A percentile compares a stretch with the other conserved stretches of the same genome.
phyloP scores from a whole-genome alignment of 148 eudicot species.

The Camellia japonica region DNA sequence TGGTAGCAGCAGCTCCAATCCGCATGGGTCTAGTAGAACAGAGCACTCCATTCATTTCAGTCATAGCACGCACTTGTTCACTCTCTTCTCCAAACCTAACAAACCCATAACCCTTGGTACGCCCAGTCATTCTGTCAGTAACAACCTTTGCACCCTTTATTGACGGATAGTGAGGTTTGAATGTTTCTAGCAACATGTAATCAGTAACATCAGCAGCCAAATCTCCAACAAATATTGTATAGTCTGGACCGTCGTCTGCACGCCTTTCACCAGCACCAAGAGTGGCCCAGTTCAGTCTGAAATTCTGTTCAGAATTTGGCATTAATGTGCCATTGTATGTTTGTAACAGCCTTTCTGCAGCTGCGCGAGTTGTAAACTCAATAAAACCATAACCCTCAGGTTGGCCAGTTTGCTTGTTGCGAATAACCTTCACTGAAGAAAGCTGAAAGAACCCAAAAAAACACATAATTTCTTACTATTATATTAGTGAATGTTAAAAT shows the following conservation, averaged over 20 bases:
- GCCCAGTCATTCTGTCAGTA: constrained; percentile 76
- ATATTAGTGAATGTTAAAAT: background rate
- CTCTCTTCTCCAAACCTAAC: constrained; percentile 89
- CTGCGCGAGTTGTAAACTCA: constrained; percentile 73
- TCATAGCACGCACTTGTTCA: constrained; percentile 89
- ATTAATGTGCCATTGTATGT: constrained; percentile 70
- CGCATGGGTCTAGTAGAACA: constrained; percentile 92
- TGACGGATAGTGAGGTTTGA: constrained; percentile 62
- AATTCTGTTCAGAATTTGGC: constrained; percentile 78
- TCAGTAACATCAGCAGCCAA: constrained; percentile 92
- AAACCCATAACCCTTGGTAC: constrained; percentile 96
- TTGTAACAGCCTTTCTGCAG: constrained; percentile 70
- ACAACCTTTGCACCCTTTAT: constrained; percentile 96
- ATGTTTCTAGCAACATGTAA: constrained; percentile 80
- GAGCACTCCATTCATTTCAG: constrained; percentile 84
- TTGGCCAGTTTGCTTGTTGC: constrained; percentile 74
- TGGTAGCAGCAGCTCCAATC: constrained; percentile 90
- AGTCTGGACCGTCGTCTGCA: constrained; percentile 74
- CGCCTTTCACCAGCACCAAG: constrained; percentile 90
- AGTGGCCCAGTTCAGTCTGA: constrained; percentile 88
- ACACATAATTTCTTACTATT: background rate
- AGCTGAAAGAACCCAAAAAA: constrained; percentile 40
- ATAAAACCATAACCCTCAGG: constrained; percentile 95
- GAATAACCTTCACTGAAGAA: constrained; percentile 62
- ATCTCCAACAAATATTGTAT: constrained; percentile 93